These are phyloP conservation scores for Tuber brumale DNA, from an alignment of 495 filamentous ascomycete species.

Conservation along the genomic window DNA sequence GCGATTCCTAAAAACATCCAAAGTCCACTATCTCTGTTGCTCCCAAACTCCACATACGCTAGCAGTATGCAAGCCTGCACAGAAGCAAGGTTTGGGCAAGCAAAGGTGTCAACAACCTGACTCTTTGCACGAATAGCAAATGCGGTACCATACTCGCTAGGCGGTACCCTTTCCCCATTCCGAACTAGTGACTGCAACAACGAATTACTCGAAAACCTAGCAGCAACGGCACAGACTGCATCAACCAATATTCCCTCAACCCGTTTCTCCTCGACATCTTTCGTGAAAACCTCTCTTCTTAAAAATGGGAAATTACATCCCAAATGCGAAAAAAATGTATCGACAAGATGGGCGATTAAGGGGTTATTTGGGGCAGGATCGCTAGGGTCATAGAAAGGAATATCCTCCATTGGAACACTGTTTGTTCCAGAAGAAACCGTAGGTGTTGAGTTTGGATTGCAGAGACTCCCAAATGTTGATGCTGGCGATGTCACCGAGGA, in stretches of 20 bases:
- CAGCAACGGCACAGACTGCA: conserved; percentile 70
- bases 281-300: conserved; percentile 60
- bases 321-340: conserved; percentile 69
- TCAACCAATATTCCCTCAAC: conserved; percentile 84
- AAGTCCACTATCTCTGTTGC: conserved; percentile 75
- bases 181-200: conserved; percentile 48
- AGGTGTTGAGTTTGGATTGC: conserved; percentile 13
- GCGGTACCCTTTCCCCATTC: conserved; percentile 48
- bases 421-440: conserved; percentile 12
- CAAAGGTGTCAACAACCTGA: conserved; percentile 66
- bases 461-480: conserved; percentile 19
- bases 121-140: conserved; percentile 73
- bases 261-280: conserved; percentile 65
- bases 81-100: conserved; percentile 69
- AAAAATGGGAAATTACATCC: conserved; percentile 80
- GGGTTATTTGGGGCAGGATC: conserved; percentile 61
- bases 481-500: conserved; percentile 29
- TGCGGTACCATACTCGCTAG: conserved; percentile 57
- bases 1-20: conserved; percentile 87
- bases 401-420: conserved; percentile 47
- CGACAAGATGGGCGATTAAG: conserved; percentile 65
- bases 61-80: conserved; percentile 74
- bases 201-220: conserved; percentile 63
- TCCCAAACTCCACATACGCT: conserved; percentile 79
- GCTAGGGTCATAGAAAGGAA: conserved; percentile 71